Evolutionary conservation across 768 basidiomycete species (phyloP), one percentile per base, ranked within the genome.

Genomic region (Leccinum obscurum): DNA sequence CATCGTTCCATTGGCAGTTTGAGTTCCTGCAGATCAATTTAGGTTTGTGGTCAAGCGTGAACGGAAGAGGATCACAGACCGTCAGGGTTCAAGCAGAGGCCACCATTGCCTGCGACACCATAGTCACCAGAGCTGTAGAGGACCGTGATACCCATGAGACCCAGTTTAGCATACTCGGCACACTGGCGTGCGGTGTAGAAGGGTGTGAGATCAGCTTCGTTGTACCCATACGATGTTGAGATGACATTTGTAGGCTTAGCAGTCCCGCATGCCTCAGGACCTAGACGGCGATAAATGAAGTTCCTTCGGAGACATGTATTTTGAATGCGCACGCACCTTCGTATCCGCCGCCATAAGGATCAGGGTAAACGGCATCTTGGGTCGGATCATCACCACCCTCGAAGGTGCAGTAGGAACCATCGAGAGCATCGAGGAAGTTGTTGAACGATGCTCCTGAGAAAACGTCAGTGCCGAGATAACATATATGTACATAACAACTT

Each of bases 101-200:
- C 68, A 7, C 52, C 63, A 35, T 62, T 59, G 1, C 78, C 79
- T 2, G 76, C 78, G 22, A 81, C 81, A 54, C 81, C 80, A 39
- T 66, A 64, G 58, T 82, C 80, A 26, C 81, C 81, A 7, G 80
- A 78, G 30, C 75, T 72, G 57, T 78, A 83, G 41, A 82, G 64
- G 32, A 82, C 53, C 3, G 80, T 77, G 17, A 68, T 46, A 53
- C 80, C 79, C 67, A 78, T 66, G 28, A 79, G 61, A 37, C 78
- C 78, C 13, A 78, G 71, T 62, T 82, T 82, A 32, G 71, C 81
- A 59, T 81, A 82, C 63, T 82, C 81, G 5, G 70, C 62, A 65
- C 80, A 81, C 56, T 80, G 78, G 30, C 80, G 76, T 41, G 63
- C 64, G 20, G 76, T 70, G 61, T 78, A 80, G 50, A 72, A 68